Conservation (phyloP, 768 basidiomycete genomes). For the Mycena capillaripes region DNA sequence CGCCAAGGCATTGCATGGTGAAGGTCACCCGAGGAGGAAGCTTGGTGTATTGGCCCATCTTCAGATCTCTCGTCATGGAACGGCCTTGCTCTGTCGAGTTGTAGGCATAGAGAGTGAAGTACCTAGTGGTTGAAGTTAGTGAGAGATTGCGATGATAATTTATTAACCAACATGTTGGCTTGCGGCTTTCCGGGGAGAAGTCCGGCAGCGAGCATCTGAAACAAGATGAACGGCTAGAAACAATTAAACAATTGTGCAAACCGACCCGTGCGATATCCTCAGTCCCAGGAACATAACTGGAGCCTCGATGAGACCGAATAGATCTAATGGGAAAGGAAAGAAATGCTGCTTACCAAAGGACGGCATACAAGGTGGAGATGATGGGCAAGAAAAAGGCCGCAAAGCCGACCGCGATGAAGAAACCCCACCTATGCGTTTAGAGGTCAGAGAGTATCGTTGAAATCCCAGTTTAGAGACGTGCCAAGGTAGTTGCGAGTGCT, state of each 20-base stretch:
- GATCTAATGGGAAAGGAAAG: not conserved
- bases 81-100: conserved; percentile 35
- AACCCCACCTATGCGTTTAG: conserved; percentile 55
- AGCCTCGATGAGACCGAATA: not conserved
- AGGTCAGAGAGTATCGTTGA: not conserved
- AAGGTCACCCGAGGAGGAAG: conserved; percentile 77
- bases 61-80: conserved; percentile 60
- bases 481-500: conserved; percentile 40
- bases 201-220: conserved; percentile 64
- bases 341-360: conserved; percentile 53
- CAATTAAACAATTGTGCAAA: not conserved
- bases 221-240: not conserved
- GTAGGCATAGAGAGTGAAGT: conserved; percentile 12
- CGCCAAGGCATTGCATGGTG: conserved; percentile 68
- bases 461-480: not conserved
- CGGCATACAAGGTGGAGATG: conserved; percentile 66
- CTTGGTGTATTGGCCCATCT: conserved; percentile 69
- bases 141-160: not conserved
- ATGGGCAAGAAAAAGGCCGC: conserved; percentile 65
- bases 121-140: not conserved
- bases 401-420: conserved; percentile 67
- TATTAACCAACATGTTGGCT: conserved; percentile 59
- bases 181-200: conserved; percentile 63
- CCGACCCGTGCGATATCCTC: conserved; percentile 50
- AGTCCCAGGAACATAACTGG: conserved; percentile 31